A percentile compares a stretch with the other conserved stretches of the same genome.
Evolutionary conservation across 371 early-diverging fungal species (phyloP).

Genomic region (Lichtheimia ramosa): DNA sequence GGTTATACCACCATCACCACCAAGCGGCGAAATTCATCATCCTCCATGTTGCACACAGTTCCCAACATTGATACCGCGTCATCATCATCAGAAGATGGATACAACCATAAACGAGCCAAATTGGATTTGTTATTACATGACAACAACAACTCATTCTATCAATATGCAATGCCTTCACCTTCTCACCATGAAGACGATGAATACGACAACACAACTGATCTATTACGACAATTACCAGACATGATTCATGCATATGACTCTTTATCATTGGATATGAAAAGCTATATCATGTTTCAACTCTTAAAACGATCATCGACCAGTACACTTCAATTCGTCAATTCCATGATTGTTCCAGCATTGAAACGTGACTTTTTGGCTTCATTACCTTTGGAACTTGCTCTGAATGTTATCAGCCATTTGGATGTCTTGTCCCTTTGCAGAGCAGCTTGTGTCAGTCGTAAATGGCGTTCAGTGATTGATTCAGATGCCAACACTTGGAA

Average conservation of each 20-base stretch:
- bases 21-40: slow-evolving; percentile 10
- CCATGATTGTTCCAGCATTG: slow-evolving; percentile 76
- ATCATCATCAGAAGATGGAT: not conserved
- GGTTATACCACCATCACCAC: slow-evolving; percentile 6
- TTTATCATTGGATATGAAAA: slow-evolving; percentile 30
- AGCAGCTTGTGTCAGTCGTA: slow-evolving; percentile 75
- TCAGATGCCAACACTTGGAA: slow-evolving; percentile 67
- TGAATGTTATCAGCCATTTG: slow-evolving; percentile 77
- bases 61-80: not conserved
- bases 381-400: slow-evolving; percentile 76
- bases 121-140: slow-evolving; percentile 1
- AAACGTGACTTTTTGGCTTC: slow-evolving; percentile 83
- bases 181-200: slow-evolving; percentile 13
- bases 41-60: not conserved
- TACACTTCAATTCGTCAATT: slow-evolving; percentile 83
- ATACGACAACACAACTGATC: not conserved
- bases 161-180: slow-evolving; percentile 17
- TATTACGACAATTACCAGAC: slow-evolving; percentile 17
- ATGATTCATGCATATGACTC: slow-evolving; percentile 37
- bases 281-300: slow-evolving; percentile 43
- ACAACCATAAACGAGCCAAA: slow-evolving; percentile 8
- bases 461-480: slow-evolving; percentile 81
- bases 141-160: slow-evolving; percentile 7
- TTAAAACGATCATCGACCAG: slow-evolving; percentile 38
- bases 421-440: slow-evolving; percentile 80